Percentiles rank a stretch among this genome's conserved stretches.
Conservation (phyloP, 805 yeast species). For the Candida yuanshanica region DNA sequence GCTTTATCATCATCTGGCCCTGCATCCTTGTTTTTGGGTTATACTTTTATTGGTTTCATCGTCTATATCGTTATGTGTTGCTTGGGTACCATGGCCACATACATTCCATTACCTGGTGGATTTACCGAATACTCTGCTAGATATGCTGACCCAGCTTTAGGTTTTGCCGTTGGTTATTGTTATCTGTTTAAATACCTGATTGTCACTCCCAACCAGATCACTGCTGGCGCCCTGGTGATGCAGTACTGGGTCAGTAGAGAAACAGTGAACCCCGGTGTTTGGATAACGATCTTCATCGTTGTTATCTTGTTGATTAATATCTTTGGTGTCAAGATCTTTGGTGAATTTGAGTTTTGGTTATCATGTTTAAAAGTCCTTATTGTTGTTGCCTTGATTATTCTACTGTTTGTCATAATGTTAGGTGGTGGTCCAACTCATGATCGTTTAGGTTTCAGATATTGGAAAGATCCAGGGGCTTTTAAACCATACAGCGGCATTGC, state of each 20-base stretch:
- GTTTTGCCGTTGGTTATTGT: slow-evolving; percentile 22
- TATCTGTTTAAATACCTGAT: slow-evolving; percentile 16
- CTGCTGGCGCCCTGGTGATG: slow-evolving; percentile 45
- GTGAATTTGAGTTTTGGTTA: slow-evolving; percentile 48
- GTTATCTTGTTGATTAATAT: slow-evolving; percentile 41
- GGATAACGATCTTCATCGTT: slow-evolving; percentile 41
- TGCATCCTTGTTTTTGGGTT: slow-evolving; percentile 43
- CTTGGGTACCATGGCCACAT: slow-evolving; percentile 62
- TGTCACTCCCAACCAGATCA: slow-evolving; percentile 34
- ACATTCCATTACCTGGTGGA: slow-evolving; percentile 57
- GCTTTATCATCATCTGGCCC: slow-evolving; percentile 72
- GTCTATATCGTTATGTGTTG: slow-evolving; percentile 64
- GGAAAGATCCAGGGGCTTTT: slow-evolving; percentile 68
- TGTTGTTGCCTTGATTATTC: slow-evolving; percentile 55
- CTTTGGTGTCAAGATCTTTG: slow-evolving; percentile 46
- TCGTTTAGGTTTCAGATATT: slow-evolving; percentile 63
- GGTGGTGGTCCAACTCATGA: slow-evolving; percentile 77
- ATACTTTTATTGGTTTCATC: slow-evolving; percentile 57
- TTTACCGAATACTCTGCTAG: slow-evolving; percentile 53
- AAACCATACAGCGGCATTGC: slow-evolving; percentile 18
- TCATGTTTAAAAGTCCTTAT: slow-evolving; percentile 46
- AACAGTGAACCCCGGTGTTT: slow-evolving; percentile 48
- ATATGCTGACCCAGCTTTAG: slow-evolving; percentile 25
- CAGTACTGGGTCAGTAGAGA: slow-evolving; percentile 40
- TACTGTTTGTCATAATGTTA: slow-evolving; percentile 55